Evolutionary conservation across 352 stramenopile genomes (phyloP).

Genomic region (Vaucheria bursata): DNA sequence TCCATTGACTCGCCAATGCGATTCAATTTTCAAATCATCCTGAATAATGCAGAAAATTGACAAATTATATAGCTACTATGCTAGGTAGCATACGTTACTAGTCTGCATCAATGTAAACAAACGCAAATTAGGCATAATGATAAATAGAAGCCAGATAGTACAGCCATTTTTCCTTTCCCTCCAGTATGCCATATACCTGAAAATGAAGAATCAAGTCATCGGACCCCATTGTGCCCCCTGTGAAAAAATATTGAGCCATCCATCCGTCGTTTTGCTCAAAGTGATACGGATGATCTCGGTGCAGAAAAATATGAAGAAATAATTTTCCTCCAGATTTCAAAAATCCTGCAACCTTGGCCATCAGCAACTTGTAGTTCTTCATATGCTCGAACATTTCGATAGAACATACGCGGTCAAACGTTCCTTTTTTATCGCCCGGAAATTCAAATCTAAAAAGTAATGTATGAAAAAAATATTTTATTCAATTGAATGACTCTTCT

Average conservation of each 20-base stretch:
- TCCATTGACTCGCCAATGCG: conserved; percentile 70
- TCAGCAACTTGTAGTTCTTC: conserved; percentile 63
- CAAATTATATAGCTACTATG: background rate
- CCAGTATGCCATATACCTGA: conserved; percentile 45
- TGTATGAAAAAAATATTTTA: background rate
- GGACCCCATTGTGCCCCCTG: conserved; percentile 70
- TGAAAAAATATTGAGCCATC: conserved; percentile 78
- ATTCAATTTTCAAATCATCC: conserved; percentile 52
- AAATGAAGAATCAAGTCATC: conserved; percentile 73
- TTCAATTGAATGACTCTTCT: background rate
- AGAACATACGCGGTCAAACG: conserved; percentile 67
- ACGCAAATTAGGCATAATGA: background rate
- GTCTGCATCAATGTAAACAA: too few species aligned
- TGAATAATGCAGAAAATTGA: conserved; percentile 4
- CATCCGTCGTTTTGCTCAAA: conserved; percentile 59
- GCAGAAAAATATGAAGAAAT: conserved; percentile 71
- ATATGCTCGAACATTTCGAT: conserved; percentile 81
- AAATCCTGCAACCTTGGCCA: conserved; percentile 52
- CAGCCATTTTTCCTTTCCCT: background rate
- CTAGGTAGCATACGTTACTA: too few species aligned
- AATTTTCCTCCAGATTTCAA: conserved; percentile 53
- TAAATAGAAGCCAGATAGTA: background rate
- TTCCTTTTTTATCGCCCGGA: conserved; percentile 15
- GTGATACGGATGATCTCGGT: conserved; percentile 64
- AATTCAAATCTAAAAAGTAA: conserved; percentile 27